These are phyloP conservation scores for Russula brevipes DNA, from an alignment of 768 basidiomycete genomes.

Conservation along the genomic window DNA sequence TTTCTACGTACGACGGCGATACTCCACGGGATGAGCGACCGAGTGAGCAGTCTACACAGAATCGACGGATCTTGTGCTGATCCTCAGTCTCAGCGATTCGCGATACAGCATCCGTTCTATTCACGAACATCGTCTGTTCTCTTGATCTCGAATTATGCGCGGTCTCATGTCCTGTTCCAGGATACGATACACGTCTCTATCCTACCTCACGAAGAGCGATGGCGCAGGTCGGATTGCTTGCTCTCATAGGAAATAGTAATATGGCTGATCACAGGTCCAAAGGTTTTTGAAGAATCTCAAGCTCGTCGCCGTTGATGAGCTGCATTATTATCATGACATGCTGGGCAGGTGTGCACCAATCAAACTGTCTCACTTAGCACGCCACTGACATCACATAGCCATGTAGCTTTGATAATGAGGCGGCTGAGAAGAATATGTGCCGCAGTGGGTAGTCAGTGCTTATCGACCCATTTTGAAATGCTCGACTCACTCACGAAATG, in stretches of 20 bases:
- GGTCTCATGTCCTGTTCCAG: slow-evolving; percentile 35
- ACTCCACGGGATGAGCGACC: slow-evolving; percentile 65
- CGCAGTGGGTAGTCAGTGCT: slow-evolving; percentile 61
- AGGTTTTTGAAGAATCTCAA: slow-evolving; percentile 76
- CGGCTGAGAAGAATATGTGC: slow-evolving; percentile 70
- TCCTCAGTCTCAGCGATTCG: slow-evolving; percentile 49
- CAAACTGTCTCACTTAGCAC: not conserved
- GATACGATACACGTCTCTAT: slow-evolving; percentile 85
- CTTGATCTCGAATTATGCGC: not conserved
- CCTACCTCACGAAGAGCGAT: slow-evolving; percentile 75
- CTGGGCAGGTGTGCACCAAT: slow-evolving; percentile 59
- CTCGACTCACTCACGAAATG: not conserved
- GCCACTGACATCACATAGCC: slow-evolving; percentile 39
- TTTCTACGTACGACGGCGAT: slow-evolving; percentile 86
- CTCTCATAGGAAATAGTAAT: slow-evolving; percentile 18
- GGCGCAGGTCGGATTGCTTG: slow-evolving; percentile 54
- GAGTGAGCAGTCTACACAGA: slow-evolving; percentile 36
- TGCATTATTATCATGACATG: slow-evolving; percentile 80
- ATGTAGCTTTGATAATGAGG: slow-evolving; percentile 74
- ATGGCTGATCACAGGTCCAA: not conserved
- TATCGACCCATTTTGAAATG: not conserved
- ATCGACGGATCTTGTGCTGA: not conserved
- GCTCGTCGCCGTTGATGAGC: slow-evolving; percentile 76
- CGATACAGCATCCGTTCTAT: slow-evolving; percentile 69
- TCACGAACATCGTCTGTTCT: slow-evolving; percentile 75